A percentile compares a stretch with the other conserved stretches of the same genome.
Conservation (phyloP, 2,329 filamentous ascomycete species). For the Botrytis medusae region DNA sequence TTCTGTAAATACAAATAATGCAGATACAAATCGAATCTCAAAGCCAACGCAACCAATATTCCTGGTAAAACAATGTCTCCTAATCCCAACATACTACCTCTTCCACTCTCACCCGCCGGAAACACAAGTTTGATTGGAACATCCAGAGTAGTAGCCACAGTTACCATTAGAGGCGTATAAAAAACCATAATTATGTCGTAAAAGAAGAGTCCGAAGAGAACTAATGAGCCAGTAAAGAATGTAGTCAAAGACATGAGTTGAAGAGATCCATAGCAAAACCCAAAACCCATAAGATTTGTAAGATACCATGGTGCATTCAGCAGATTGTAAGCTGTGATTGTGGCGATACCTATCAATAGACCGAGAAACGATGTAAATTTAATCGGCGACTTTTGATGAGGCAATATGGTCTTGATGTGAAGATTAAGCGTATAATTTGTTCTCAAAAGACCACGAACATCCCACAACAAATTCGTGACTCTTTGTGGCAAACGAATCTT, state of each 20-base stretch:
- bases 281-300: constrained; percentile 84
- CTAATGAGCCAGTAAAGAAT: constrained; percentile 75
- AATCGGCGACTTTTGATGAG: constrained; percentile 27
- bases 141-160: constrained; percentile 84
- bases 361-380: constrained; percentile 36
- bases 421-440: constrained; percentile 50
- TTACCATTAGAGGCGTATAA: constrained; percentile 82
- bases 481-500: constrained; percentile 35
- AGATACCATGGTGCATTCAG: constrained; percentile 46
- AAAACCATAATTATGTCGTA: constrained; percentile 96
- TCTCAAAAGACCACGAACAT: constrained; percentile 50
- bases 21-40: constrained; percentile 88
- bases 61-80: constrained; percentile 94
- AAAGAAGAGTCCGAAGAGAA: constrained; percentile 79
- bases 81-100: constrained; percentile 78
- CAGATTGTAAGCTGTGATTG: constrained; percentile 37
- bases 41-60: constrained; percentile 81
- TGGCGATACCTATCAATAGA: constrained; percentile 32
- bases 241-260: constrained; percentile 86
- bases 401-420: constrained; percentile 34
- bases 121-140: constrained; percentile 92
- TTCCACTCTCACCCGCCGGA: constrained; percentile 51
- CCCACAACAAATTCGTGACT: constrained; percentile 46
- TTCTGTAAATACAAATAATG: constrained; percentile 72
- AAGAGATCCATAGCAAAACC: constrained; percentile 80